phyloP scores from a whole-genome alignment of 257 asterid genomes.

The Lycium barbarum region DNA sequence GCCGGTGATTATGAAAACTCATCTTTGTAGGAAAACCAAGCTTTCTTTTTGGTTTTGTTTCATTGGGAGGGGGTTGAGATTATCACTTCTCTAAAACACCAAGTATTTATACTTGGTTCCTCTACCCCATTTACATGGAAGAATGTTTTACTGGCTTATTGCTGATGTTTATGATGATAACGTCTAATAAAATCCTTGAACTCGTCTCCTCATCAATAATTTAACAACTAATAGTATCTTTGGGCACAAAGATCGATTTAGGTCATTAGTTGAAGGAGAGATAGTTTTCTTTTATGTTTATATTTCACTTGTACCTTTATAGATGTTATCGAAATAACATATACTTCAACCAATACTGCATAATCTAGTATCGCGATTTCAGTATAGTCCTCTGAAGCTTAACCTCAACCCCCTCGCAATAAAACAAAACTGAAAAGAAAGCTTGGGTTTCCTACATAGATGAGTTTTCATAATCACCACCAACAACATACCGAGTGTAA shows the following conservation, averaged over 20 bases:
- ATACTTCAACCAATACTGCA: not conserved
- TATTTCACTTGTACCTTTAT: not conserved
- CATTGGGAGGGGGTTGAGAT: too few species aligned
- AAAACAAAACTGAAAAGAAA: too few species aligned
- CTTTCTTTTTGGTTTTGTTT: too few species aligned
- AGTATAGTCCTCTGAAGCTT: too few species aligned
- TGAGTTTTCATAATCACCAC: too few species aligned
- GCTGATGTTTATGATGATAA: too few species aligned
- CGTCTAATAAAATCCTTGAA: not conserved
- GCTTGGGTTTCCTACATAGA: too few species aligned
- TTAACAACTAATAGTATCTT: conserved; percentile 3
- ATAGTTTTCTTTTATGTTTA: not conserved
- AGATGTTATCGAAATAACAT: not conserved
- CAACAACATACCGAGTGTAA: too few species aligned
- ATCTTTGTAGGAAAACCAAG: too few species aligned
- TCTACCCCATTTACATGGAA: not conserved
- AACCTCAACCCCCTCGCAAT: too few species aligned
- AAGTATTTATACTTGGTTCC: not conserved
- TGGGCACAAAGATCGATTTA: not conserved
- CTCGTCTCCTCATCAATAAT: conserved; percentile 10
- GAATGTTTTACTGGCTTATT: not conserved
- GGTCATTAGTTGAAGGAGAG: not conserved
- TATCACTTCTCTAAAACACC: not conserved
- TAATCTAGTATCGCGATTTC: too few species aligned
- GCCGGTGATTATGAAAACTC: too few species aligned